Evolutionary conservation across 371 early-diverging fungal species (phyloP), one percentile per base, ranked within the genome.

Genomic region (Capillidium heterosporum): DNA sequence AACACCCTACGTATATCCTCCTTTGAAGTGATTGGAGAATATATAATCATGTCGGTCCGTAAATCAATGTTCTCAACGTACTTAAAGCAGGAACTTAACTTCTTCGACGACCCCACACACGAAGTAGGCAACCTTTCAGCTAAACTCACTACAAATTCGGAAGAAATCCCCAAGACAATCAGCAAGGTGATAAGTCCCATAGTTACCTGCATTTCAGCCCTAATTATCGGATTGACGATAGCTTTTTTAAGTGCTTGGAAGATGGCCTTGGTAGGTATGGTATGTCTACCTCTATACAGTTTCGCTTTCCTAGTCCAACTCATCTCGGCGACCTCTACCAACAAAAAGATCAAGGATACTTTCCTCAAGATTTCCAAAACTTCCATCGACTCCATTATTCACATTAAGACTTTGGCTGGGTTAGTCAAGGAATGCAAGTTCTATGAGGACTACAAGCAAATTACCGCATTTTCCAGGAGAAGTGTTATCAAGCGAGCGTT

Each of bases 371-470:
- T 82, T 42, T 79, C 80, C 57, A 76, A 80, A 66, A 75, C 77
- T 44, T 85, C 89, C 48, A 75, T 76, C 61, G 96, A 95, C 64
- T 86, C 89, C 17, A 79, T 92, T 54, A 75, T 75, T 50, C 77
- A 81, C 62, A 82, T 93, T 43, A 77, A 91, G 31, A 93, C 94
- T 0, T 87, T 95, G n/a, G 19, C 41, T 8, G 27, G 29, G 13
- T 15, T 44, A 44, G 84, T 81, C 28, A 81, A 84, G 59, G 91
- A 95, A 61, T 31, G 41, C 23, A 66, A 70, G 27, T 85, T 90
- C 57, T 75, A 78, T 63, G 53, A 52, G 11, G 61, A 70, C 49
- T 91, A 82, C 57, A 52, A 57, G n/a, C 58, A 66, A 8, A 76
- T 76, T 51, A 76, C 82, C 43, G 64, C 67, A 15, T 71, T 61